Conservation (phyloP, 345 rosid species). For the Streptanthus diversifolius region DNA sequence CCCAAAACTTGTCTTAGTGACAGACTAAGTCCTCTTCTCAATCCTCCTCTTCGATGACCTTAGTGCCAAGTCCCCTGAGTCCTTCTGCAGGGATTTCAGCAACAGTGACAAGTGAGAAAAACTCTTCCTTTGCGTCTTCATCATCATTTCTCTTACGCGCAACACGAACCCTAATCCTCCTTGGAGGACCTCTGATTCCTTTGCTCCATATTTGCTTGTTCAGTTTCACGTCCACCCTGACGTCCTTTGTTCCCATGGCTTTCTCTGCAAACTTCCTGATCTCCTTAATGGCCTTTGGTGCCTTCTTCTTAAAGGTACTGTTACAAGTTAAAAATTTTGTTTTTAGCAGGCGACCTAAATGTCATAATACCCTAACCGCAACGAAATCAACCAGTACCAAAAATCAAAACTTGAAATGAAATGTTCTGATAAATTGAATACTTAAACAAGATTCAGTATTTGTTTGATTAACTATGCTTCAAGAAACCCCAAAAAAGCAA, state of each 20-base stretch:
- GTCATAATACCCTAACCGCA: not conserved
- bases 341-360: not conserved
- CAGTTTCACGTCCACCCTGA: slow-evolving; percentile 75
- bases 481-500: not conserved
- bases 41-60: slow-evolving; percentile 67
- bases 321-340: not conserved
- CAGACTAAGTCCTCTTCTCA: slow-evolving; percentile 15
- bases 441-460: not conserved
- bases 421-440: not conserved
- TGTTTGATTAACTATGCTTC: no score
- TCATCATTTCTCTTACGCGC: slow-evolving; percentile 82
- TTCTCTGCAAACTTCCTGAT: slow-evolving; percentile 77
- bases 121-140: slow-evolving; percentile 83
- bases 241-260: slow-evolving; percentile 66
- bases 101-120: slow-evolving; percentile 63
- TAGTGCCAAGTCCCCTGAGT: slow-evolving; percentile 58
- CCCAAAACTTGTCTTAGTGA: slow-evolving; percentile 19
- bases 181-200: slow-evolving; percentile 74
- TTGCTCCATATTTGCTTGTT: slow-evolving; percentile 85
- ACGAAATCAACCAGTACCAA: not conserved
- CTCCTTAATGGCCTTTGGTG: slow-evolving; percentile 82
- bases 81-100: slow-evolving; percentile 60
- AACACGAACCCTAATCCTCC: slow-evolving; percentile 68
- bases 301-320: slow-evolving; percentile 91
- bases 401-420: not conserved